These are phyloP conservation scores for Saraca asoca DNA, from an alignment of 331 rosid species.

Conservation along the genomic window DNA sequence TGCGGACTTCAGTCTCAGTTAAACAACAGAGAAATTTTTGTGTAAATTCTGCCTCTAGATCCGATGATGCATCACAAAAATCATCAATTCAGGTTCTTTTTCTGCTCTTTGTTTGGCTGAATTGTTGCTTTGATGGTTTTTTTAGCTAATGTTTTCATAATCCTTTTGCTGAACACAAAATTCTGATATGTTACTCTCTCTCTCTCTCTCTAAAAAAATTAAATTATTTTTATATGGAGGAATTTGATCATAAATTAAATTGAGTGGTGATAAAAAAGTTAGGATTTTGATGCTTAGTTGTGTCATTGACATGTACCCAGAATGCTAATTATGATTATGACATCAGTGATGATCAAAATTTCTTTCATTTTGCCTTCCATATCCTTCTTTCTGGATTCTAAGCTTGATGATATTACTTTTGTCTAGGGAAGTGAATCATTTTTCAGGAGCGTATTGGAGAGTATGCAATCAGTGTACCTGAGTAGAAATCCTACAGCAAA, in stretches of 20 bases:
- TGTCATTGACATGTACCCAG: not conserved
- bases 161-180: not conserved
- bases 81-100: constrained; percentile 50
- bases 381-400: constrained; percentile 10
- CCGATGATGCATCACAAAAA: constrained; percentile 33
- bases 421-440: constrained; percentile 72
- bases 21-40: constrained; percentile 35
- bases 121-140: not conserved
- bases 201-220: not conserved
- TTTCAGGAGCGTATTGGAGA: constrained; percentile 69
- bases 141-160: not conserved
- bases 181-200: not conserved
- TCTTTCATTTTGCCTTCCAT: constrained; percentile 1
- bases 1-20: constrained; percentile 18
- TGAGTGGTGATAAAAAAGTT: not conserved
- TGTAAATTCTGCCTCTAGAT: constrained; percentile 37
- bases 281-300: constrained; percentile 23
- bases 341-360: not conserved
- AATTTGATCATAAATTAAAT: not conserved
- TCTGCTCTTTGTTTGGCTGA: constrained; percentile 4
- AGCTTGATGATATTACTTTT: not conserved
- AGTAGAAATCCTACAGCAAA: constrained; percentile 89
- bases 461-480: constrained; percentile 77
- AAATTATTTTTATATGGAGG: not conserved
- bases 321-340: not conserved